These are phyloP conservation scores for Sordaria brevicollis DNA, from an alignment of 495 filamentous ascomycete genomes.

Conservation along the genomic window DNA sequence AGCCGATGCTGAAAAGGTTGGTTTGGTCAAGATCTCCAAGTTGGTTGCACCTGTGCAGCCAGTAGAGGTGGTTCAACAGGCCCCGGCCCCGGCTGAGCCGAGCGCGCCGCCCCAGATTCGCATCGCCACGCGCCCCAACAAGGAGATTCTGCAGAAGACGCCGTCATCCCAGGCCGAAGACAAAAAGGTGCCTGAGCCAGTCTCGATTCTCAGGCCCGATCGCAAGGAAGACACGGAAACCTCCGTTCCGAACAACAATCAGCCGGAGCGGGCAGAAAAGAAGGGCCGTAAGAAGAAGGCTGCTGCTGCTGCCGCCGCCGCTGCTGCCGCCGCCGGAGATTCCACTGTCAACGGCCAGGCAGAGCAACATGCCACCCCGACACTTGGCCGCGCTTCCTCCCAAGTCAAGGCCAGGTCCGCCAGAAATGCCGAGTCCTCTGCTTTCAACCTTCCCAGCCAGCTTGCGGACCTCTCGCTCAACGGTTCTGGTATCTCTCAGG, in stretches of 20 bases:
- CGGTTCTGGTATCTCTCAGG: conserved; percentile 22
- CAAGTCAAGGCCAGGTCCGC: conserved; percentile 21
- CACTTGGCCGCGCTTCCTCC: conserved; percentile 7
- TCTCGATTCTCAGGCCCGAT: conserved; percentile 24
- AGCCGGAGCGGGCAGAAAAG: conserved; percentile 35
- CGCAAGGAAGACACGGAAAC: conserved; percentile 31
- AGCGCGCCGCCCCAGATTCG: conserved; percentile 20
- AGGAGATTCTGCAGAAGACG: conserved; percentile 29
- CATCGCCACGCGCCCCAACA: conserved; percentile 26
- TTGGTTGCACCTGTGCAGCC: conserved; percentile 28
- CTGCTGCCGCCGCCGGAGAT: conserved; percentile 21
- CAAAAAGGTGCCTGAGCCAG: conserved; percentile 15
- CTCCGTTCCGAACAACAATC: conserved; percentile 16
- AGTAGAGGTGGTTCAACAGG: conserved; percentile 18
- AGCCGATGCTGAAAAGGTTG: conserved; percentile 61
- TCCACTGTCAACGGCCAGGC: conserved; percentile 6
- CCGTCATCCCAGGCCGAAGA: conserved; percentile 19
- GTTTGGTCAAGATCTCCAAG: conserved; percentile 41
- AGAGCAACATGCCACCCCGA: conserved; percentile 5
- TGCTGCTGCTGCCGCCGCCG: conserved; percentile 21
- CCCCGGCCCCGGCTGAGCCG: conserved; percentile 2
- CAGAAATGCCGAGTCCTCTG: conserved; percentile 12
- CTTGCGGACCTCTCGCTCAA: conserved; percentile 6
- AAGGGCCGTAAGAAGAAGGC: conserved; percentile 39
- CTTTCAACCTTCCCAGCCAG: conserved; percentile 6